Conservation (phyloP, 2,329 filamentous ascomycete species). For the Talaromyces atroroseus region DNA sequence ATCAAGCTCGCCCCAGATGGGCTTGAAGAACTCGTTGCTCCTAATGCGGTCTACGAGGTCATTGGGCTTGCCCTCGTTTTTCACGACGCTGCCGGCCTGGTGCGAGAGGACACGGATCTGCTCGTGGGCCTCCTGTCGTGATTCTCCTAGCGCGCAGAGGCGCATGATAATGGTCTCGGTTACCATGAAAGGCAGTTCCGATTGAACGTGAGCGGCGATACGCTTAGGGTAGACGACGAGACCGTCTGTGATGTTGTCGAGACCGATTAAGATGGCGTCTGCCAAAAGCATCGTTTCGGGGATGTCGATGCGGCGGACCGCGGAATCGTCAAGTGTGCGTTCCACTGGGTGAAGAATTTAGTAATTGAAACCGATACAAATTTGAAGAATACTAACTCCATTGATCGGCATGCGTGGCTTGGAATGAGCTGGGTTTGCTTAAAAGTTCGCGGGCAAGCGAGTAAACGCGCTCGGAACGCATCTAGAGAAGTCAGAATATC, state of each 20-base stretch:
- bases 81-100: conserved; percentile 66
- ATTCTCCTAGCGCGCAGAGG: conserved; percentile 63
- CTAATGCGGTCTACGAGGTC: conserved; percentile 77
- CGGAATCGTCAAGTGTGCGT: conserved; percentile 47
- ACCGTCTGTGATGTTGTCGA: conserved; percentile 61
- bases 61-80: conserved; percentile 68
- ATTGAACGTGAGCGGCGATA: conserved; percentile 62
- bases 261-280: conserved; percentile 56
- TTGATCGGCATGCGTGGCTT: background rate
- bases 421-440: background rate
- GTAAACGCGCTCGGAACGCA: conserved; percentile 56
- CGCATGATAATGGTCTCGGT: conserved; percentile 72
- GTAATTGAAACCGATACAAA: background rate
- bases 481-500: conserved; percentile 17
- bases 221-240: conserved; percentile 73
- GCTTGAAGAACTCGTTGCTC: conserved; percentile 62
- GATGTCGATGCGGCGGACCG: conserved; percentile 48
- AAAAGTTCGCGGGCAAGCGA: conserved; percentile 51
- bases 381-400: background rate
- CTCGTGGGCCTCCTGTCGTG: conserved; percentile 79
- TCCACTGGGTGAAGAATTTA: conserved; percentile 49
- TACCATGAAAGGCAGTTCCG: conserved; percentile 83
- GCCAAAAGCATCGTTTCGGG: conserved; percentile 60
- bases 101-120: conserved; percentile 77
- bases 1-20: conserved; percentile 5